These are phyloP conservation scores for Spizellomyces sp. DNA, from an alignment of 192 early-diverging fungal species.

Conservation along the genomic window DNA sequence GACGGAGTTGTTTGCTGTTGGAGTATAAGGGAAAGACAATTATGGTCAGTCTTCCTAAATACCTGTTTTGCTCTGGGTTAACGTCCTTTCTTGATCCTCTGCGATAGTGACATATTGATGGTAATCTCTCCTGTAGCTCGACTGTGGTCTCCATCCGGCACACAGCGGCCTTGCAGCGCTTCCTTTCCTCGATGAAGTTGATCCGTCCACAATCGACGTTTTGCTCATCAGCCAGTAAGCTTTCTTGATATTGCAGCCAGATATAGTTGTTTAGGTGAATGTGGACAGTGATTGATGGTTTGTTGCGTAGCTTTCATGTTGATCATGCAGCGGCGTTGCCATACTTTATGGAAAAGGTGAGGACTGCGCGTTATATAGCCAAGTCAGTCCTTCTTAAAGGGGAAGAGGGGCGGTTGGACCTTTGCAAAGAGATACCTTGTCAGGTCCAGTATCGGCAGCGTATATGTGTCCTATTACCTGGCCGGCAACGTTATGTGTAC, in stretches of 20 bases:
- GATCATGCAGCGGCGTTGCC: conserved; percentile 97
- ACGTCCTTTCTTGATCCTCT: too few species aligned
- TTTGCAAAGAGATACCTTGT: too few species aligned
- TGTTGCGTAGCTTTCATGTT: conserved; percentile 79
- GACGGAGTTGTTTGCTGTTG: conserved; percentile 88
- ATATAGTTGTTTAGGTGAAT: background rate
- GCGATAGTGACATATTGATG: too few species aligned
- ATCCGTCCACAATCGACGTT: conserved; percentile 84
- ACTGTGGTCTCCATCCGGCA: conserved; percentile 96
- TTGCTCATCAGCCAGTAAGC: conserved; percentile 91
- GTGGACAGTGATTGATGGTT: conserved; percentile 5
- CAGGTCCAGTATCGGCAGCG: too few species aligned
- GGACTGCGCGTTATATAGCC: background rate
- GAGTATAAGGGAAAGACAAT: conserved; percentile 96
- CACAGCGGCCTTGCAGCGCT: conserved; percentile 86
- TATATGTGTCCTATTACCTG: too few species aligned
- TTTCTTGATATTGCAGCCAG: background rate
- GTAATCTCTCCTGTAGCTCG: conserved; percentile 60
- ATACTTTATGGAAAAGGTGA: conserved; percentile 92
- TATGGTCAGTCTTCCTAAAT: conserved; percentile 52
- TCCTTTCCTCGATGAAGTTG: conserved; percentile 94
- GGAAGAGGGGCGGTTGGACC: too few species aligned
- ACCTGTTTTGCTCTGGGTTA: background rate
- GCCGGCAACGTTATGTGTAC: too few species aligned
- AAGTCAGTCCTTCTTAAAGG: too few species aligned